Evolutionary conservation across 805 yeast species (phyloP).

Genomic region (Trichomonascus vanleenenianus): DNA sequence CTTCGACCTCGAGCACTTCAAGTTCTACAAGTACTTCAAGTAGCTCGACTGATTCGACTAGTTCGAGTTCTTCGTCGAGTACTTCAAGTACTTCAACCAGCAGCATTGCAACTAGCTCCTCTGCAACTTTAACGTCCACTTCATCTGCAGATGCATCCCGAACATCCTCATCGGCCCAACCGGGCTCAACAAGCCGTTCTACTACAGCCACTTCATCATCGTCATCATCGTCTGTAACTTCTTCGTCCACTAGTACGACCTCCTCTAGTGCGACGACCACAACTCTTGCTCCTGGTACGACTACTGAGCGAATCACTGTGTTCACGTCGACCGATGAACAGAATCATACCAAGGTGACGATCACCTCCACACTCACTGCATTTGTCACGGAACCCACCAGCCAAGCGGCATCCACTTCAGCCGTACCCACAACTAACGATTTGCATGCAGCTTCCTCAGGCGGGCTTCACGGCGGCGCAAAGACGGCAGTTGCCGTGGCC

Average conservation of each 20-base stretch:
- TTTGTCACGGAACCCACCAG: neutral
- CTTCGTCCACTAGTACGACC: neutral
- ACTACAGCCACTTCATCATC: neutral
- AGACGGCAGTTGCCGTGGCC: constrained; percentile 3
- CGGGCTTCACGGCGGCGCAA: constrained; percentile 3
- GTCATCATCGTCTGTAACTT: neutral
- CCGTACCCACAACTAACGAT: neutral
- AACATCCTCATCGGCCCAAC: neutral
- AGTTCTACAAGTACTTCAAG: neutral
- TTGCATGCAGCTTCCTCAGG: neutral
- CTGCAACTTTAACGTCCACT: neutral
- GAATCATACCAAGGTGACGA: too few relatives aligned
- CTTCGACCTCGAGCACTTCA: neutral
- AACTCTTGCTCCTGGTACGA: neutral
- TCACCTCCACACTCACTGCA: neutral
- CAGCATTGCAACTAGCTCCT: neutral
- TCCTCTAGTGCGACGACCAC: neutral
- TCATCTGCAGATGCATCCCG: neutral
- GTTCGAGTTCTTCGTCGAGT: neutral
- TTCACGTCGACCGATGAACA: neutral
- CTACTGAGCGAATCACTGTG: neutral
- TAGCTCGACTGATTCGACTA: neutral
- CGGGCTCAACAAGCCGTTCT: neutral
- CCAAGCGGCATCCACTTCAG: neutral
- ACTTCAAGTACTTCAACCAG: neutral